Conservation (phyloP, 768 basidiomycete genomes). For the Lentinula edodes region DNA sequence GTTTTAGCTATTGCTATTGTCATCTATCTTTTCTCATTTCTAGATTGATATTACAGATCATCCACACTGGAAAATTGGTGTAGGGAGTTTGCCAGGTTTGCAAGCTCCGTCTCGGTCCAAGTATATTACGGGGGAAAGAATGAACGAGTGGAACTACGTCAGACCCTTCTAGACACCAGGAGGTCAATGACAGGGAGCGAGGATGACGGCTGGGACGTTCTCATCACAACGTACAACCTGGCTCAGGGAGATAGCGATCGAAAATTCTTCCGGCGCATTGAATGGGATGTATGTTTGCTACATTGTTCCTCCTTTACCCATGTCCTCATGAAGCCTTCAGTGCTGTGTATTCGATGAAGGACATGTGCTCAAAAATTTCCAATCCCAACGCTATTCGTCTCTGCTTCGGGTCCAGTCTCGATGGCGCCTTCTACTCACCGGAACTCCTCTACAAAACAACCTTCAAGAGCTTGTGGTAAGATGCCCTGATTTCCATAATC, state of each 20-base stretch:
- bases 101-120: constrained; percentile 77
- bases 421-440: constrained; percentile 91
- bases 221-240: constrained; percentile 94
- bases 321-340: constrained; percentile 34
- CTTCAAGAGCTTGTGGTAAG: constrained; percentile 84
- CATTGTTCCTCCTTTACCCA: neutral
- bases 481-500: neutral
- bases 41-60: constrained; percentile 43
- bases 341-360: constrained; percentile 96
- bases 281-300: constrained; percentile 76
- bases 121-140: constrained; percentile 94
- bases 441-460: constrained; percentile 93
- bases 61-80: constrained; percentile 99
- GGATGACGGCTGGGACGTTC: constrained; percentile 78
- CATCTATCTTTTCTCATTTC: constrained; percentile 6
- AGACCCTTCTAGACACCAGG: constrained; percentile 63
- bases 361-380: constrained; percentile 94
- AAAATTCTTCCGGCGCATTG: constrained; percentile 86
- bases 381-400: constrained; percentile 92
- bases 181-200: constrained; percentile 29
- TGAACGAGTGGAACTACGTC: constrained; percentile 69
- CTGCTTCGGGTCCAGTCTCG: constrained; percentile 78
- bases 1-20: neutral
- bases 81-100: constrained; percentile 90
- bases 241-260: constrained; percentile 89